Percentiles rank a stretch among this genome's conserved stretches.
These are phyloP conservation scores for Crepidotus variabilis DNA, from an alignment of 768 basidiomycete species.

Conservation along the genomic window DNA sequence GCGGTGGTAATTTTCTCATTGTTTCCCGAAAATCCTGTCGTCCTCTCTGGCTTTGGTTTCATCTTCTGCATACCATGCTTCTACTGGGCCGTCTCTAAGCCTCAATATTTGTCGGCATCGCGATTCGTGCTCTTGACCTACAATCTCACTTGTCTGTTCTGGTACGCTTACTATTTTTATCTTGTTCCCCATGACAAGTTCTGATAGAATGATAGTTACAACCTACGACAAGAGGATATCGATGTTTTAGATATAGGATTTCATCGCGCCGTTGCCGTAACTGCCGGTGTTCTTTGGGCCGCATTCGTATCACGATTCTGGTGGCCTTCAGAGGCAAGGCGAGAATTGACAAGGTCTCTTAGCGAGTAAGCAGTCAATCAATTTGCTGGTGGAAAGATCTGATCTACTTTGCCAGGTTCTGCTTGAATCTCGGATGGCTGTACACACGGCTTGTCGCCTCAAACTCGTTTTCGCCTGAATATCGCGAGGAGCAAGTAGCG, in stretches of 20 bases:
- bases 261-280: constrained; percentile 78
- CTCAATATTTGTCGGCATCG: constrained; percentile 69
- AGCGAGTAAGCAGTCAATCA: constrained; percentile 61
- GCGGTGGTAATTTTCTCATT: constrained; percentile 70
- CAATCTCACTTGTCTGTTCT: constrained; percentile 79
- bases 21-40: constrained; percentile 71
- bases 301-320: constrained; percentile 83
- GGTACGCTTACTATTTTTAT: constrained; percentile 35
- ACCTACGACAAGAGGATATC: constrained; percentile 58
- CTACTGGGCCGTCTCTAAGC: constrained; percentile 79
- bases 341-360: constrained; percentile 79
- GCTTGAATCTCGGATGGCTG: constrained; percentile 90
- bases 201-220: constrained; percentile 53
- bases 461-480: constrained; percentile 69
- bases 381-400: not conserved
- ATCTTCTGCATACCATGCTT: constrained; percentile 93
- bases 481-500: constrained; percentile 25
- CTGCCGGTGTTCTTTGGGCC: constrained; percentile 85
- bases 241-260: constrained; percentile 69
- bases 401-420: constrained; percentile 56
- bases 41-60: constrained; percentile 82
- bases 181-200: constrained; percentile 1
- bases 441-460: constrained; percentile 89
- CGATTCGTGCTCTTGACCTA: constrained; percentile 85
- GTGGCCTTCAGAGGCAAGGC: constrained; percentile 94